phyloP scores from a whole-genome alignment of 805 yeast genomes.

The Yamadazyma laniorum region DNA sequence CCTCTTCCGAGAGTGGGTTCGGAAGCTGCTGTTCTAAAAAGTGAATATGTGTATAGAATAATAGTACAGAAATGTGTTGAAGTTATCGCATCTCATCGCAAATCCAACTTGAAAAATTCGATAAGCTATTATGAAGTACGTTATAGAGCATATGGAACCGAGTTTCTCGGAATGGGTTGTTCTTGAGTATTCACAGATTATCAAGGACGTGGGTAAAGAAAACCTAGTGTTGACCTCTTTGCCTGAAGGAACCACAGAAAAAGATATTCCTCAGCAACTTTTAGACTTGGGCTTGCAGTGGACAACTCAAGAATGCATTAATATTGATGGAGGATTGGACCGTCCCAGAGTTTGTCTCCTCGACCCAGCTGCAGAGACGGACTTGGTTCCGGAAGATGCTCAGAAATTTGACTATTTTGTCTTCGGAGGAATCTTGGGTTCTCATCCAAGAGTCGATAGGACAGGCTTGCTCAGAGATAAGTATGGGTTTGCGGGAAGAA shows the following conservation, averaged over 20 bases:
- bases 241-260: constrained; percentile 57
- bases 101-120: not conserved
- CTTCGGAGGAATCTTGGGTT: constrained; percentile 95
- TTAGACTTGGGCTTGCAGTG: constrained; percentile 67
- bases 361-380: constrained; percentile 82
- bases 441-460: constrained; percentile 90
- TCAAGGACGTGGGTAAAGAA: constrained; percentile 75
- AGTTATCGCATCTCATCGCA: too few species aligned
- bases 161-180: constrained; percentile 97
- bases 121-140: constrained; percentile 67
- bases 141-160: constrained; percentile 96
- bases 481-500: constrained; percentile 82
- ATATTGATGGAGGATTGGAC: constrained; percentile 47
- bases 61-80: too few species aligned
- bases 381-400: constrained; percentile 69
- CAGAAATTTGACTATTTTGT: constrained; percentile 78
- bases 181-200: constrained; percentile 80
- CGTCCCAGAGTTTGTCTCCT: constrained; percentile 68
- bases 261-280: constrained; percentile 63
- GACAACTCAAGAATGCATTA: constrained; percentile 72
- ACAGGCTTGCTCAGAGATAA: constrained; percentile 81
- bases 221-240: constrained; percentile 77
- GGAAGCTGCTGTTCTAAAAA: constrained; percentile 20
- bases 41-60: not conserved
- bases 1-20: constrained; percentile 16